Evolutionary conservation across 345 rosid species (phyloP).

Genomic region (Citrus glauca): DNA sequence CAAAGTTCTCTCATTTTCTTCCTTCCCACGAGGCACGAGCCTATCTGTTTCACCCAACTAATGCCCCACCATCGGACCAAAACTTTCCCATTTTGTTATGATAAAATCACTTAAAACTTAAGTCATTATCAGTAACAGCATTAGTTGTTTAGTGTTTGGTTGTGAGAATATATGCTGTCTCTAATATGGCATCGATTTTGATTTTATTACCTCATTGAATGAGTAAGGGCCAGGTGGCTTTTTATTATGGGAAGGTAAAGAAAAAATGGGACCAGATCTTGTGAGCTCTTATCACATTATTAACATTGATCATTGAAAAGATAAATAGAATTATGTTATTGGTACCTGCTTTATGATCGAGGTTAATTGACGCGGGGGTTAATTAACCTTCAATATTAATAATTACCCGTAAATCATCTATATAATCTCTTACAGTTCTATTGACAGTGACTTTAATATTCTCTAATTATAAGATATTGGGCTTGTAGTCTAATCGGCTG

Average conservation of each 20-base stretch:
- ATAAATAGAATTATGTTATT: background rate
- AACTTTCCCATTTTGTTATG: no score
- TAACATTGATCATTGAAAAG: background rate
- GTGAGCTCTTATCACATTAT: background rate
- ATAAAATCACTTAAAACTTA: background rate
- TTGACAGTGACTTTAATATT: no score
- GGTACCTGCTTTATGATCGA: background rate
- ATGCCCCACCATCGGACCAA: constrained; percentile 22
- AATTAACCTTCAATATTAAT: no score
- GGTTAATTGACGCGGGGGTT: no score
- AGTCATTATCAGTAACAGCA: constrained; percentile 14
- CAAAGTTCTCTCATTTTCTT: constrained; percentile 11
- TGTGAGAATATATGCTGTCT: constrained; percentile 27
- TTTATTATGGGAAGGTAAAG: background rate
- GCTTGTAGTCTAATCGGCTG: rapidly evolving
- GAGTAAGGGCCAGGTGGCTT: constrained; percentile 2
- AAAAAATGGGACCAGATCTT: background rate
- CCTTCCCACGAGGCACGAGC: constrained; percentile 21
- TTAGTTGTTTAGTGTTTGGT: constrained; percentile 13
- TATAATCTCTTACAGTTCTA: no score
- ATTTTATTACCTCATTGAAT: background rate
- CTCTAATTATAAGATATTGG: no score
- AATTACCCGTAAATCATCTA: no score
- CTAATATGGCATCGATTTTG: background rate
- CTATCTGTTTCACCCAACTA: constrained; percentile 15